Conservation (phyloP, 1,139 yeast genomes). For the Kodamaea plutei region DNA sequence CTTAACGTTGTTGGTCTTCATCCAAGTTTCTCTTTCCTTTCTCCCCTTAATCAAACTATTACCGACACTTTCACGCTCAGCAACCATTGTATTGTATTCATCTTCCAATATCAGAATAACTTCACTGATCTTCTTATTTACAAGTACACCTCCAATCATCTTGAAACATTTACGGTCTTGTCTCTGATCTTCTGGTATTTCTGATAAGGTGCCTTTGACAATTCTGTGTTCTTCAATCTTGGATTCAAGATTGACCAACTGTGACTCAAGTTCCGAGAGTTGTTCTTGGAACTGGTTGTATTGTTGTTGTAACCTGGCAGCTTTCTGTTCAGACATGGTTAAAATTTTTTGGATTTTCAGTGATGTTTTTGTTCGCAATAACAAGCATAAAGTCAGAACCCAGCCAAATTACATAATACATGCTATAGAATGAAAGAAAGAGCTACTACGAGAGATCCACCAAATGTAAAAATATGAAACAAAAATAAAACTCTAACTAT, state of each 20-base stretch:
- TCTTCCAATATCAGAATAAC: constrained; percentile 64
- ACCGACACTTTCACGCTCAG: constrained; percentile 42
- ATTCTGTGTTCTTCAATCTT: constrained; percentile 41
- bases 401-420: too few species aligned
- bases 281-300: constrained; percentile 62
- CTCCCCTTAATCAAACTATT: constrained; percentile 44
- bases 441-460: too few species aligned
- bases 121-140: constrained; percentile 75
- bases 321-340: constrained; percentile 30
- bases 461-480: too few species aligned
- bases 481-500: too few species aligned
- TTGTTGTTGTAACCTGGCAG: constrained; percentile 51
- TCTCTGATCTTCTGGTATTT: constrained; percentile 46
- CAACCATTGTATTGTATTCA: constrained; percentile 40
- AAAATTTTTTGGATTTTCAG: constrained; percentile 15
- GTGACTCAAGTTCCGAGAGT: constrained; percentile 53
- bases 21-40: constrained; percentile 65
- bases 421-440: too few species aligned
- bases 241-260: constrained; percentile 46
- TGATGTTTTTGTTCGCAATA: constrained; percentile 4
- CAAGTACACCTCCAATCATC: constrained; percentile 91
- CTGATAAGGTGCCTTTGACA: constrained; percentile 46
- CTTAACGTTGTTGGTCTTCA: constrained; percentile 60
- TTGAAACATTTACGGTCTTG: constrained; percentile 74
- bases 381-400: background rate